A percentile compares a stretch with the other conserved stretches of the same genome.
Evolutionary conservation across 352 stramenopile species (phyloP).

Genomic region (Phytopythium ostracodes): DNA sequence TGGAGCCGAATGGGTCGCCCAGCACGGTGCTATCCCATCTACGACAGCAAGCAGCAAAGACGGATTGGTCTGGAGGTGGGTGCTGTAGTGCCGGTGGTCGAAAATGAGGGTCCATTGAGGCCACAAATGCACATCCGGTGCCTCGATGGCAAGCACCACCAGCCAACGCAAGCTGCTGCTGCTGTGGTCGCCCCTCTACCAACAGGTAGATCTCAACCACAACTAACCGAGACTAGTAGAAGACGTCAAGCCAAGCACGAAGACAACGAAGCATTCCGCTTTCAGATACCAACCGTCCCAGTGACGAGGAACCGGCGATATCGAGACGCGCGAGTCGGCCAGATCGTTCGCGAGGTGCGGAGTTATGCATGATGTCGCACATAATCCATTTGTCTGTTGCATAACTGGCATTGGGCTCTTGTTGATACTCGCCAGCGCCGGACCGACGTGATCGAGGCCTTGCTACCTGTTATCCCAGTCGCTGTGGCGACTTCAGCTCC

Average conservation of each 20-base stretch:
- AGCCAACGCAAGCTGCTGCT: background rate
- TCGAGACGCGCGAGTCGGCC: constrained; percentile 20
- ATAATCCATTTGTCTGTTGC: background rate
- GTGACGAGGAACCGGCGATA: constrained; percentile 17
- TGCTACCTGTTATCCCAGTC: constrained; percentile 37
- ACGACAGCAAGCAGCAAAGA: background rate
- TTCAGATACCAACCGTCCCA: constrained; percentile 22
- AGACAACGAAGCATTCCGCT: constrained; percentile 16
- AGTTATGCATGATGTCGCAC: background rate
- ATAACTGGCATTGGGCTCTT: background rate
- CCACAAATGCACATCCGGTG: background rate
- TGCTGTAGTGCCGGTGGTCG: background rate
- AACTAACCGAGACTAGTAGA: background rate
- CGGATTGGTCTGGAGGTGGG: background rate
- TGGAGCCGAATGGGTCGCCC: constrained; percentile 15
- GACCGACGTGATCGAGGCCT: constrained; percentile 28
- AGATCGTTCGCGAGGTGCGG: constrained; percentile 35
- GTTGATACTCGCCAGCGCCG: constrained; percentile 12
- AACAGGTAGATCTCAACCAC: background rate
- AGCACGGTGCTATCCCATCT: constrained; percentile 14
- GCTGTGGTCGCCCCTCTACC: background rate
- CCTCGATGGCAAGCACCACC: background rate
- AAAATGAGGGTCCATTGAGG: background rate
- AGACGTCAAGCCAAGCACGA: background rate
- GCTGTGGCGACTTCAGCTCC: constrained; percentile 1